A percentile compares a stretch with the other conserved stretches of the same genome.
Evolutionary conservation across 345 rosid species (phyloP).

Genomic region (Ceriops tagal): DNA sequence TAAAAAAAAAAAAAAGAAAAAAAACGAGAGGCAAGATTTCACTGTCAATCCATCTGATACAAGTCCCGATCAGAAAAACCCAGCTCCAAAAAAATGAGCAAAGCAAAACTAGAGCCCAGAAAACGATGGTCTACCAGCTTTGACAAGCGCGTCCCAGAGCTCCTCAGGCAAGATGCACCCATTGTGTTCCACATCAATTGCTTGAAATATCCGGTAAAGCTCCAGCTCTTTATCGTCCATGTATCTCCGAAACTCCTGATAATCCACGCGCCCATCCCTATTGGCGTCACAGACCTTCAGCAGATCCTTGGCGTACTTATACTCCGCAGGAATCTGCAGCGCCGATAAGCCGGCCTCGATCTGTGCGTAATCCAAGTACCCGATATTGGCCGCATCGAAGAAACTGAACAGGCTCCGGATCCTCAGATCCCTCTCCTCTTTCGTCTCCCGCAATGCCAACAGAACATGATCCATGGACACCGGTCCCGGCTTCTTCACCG

Average conservation of each 20-base stretch:
- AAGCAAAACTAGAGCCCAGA: background rate
- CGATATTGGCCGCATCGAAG: constrained; percentile 59
- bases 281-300: constrained; percentile 72
- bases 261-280: constrained; percentile 87
- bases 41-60: too few relatives aligned
- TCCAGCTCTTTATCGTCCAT: constrained; percentile 88
- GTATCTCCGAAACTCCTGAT: constrained; percentile 75
- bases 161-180: constrained; percentile 90
- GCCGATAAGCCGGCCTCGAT: constrained; percentile 84
- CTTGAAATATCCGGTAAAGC: constrained; percentile 61
- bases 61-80: too few relatives aligned
- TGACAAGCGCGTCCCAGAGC: constrained; percentile 79
- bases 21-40: too few relatives aligned
- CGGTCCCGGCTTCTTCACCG: constrained; percentile 46
- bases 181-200: constrained; percentile 72
- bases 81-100: background rate
- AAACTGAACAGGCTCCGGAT: constrained; percentile 64
- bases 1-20: too few relatives aligned
- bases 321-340: constrained; percentile 63
- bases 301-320: constrained; percentile 79
- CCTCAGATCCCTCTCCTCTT: constrained; percentile 72
- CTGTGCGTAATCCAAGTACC: constrained; percentile 70
- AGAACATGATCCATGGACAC: constrained; percentile 78
- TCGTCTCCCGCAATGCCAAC: constrained; percentile 67
- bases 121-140: constrained; percentile 53